These are phyloP conservation scores for Diaporthe nobilis DNA, from an alignment of 2,329 filamentous ascomycete genomes.

Conservation along the genomic window DNA sequence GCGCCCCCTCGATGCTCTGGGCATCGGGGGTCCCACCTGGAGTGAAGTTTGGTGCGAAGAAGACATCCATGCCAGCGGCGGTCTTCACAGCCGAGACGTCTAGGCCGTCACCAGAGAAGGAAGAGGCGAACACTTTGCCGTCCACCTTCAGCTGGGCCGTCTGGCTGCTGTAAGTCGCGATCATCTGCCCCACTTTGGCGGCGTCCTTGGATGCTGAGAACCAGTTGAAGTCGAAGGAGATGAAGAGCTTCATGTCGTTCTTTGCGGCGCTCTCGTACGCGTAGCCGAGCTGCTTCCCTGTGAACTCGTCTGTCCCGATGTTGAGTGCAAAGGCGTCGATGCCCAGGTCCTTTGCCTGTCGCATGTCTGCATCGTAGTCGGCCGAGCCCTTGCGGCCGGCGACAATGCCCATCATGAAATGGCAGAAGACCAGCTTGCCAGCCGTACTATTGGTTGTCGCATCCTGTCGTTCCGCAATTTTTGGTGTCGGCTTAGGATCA, in stretches of 20 bases:
- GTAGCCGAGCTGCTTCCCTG: conserved; percentile 59
- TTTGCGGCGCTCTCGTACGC: conserved; percentile 64
- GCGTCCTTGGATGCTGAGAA: conserved; percentile 48
- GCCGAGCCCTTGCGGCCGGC: conserved; percentile 38
- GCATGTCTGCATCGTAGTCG: conserved; percentile 43
- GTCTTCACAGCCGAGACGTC: conserved; percentile 57
- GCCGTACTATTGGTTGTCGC: conserved; percentile 30
- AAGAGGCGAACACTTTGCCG: conserved; percentile 65
- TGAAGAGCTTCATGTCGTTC: conserved; percentile 67
- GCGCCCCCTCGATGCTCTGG: conserved; percentile 57
- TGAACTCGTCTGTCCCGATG: conserved; percentile 54
- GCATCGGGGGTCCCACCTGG: conserved; percentile 55
- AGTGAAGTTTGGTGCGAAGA: conserved; percentile 66
- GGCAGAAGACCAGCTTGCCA: conserved; percentile 42
- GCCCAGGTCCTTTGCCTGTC: conserved; percentile 43
- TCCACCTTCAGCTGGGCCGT: conserved; percentile 64
- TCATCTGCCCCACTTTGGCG: conserved; percentile 58
- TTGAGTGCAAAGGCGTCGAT: conserved; percentile 52
- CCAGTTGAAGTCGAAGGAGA: conserved; percentile 63
- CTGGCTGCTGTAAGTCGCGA: conserved; percentile 59
- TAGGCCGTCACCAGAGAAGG: conserved; percentile 64
- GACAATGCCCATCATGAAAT: conserved; percentile 42
- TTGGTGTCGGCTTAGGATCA: conserved; percentile 28
- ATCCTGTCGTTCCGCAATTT: conserved; percentile 14
- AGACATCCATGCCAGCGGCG: conserved; percentile 59